A percentile compares a stretch with the other conserved stretches of the same genome.
Evolutionary conservation across 2,329 filamentous ascomycete genomes (phyloP).

Genomic region (Curvularia lunata): DNA sequence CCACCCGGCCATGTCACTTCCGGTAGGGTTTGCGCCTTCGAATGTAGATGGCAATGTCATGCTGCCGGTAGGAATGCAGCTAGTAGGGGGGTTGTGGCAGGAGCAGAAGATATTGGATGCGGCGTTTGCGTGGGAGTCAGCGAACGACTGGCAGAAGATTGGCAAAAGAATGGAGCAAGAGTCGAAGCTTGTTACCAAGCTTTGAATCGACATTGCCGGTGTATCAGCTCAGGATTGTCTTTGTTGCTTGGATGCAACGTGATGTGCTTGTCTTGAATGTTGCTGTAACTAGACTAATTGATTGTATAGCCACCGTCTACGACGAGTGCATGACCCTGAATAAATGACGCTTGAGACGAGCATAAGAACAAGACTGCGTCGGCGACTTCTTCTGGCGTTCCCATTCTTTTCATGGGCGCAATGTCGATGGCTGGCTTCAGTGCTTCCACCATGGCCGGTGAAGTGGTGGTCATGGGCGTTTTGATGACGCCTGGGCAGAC

Average conservation of each 20-base stretch:
- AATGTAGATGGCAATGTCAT: constrained; percentile 27
- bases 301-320: constrained; percentile 54
- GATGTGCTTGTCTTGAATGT: neutral
- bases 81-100: constrained; percentile 48
- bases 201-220: constrained; percentile 7
- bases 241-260: neutral
- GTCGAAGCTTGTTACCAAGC: constrained; percentile 21
- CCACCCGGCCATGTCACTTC: constrained; percentile 40
- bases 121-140: constrained; percentile 38
- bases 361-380: constrained; percentile 61
- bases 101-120: constrained; percentile 44
- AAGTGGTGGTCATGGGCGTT: constrained; percentile 48
- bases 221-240: neutral
- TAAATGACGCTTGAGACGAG: constrained; percentile 60
- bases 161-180: constrained; percentile 1
- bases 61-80: constrained; percentile 50
- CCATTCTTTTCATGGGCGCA: constrained; percentile 58
- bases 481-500: constrained; percentile 61
- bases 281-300: constrained; percentile 20
- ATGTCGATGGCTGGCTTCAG: constrained; percentile 50
- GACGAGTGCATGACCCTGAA: constrained; percentile 57
- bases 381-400: constrained; percentile 60
- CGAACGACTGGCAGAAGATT: constrained; percentile 34
- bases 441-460: constrained; percentile 40
- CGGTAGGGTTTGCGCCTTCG: constrained; percentile 35